A percentile compares a stretch with the other conserved stretches of the same genome.
These are phyloP conservation scores for Aegle marmelos DNA, from an alignment of 345 rosid genomes.

Conservation along the genomic window DNA sequence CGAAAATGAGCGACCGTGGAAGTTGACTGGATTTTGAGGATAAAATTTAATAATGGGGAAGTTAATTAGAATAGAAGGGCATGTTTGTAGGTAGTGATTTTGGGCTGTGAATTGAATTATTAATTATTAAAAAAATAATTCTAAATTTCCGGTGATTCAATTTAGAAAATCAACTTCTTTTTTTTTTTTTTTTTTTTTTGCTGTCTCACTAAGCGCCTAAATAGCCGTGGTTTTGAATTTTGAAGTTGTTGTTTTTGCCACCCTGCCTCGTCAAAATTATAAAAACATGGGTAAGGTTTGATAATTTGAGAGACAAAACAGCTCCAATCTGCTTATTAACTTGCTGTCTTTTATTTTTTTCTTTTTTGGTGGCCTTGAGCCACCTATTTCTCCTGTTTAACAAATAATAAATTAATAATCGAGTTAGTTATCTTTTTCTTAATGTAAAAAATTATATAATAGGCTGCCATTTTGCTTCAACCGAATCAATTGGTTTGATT, in stretches of 20 bases:
- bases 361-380: not conserved
- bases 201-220: not conserved
- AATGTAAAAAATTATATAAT: no score
- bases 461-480: no score
- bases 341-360: not conserved
- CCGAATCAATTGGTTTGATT: no score
- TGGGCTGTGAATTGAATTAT: not conserved
- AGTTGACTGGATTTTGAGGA: conserved; percentile 6
- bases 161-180: not conserved
- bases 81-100: not conserved
- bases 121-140: not conserved
- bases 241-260: not conserved
- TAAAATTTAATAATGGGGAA: not conserved
- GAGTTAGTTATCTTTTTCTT: not conserved
- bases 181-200: not conserved
- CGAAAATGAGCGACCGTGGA: not conserved
- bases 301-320: not conserved
- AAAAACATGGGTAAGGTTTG: not conserved
- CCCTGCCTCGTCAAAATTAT: not conserved
- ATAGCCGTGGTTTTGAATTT: not conserved
- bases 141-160: not conserved
- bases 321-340: not conserved
- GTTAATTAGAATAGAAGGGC: not conserved
- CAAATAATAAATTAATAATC: no score
- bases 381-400: not conserved